Base-by-base conservation (phyloP, 2,329 filamentous ascomycete species). In the Penicillium hesseltinei region DNA sequence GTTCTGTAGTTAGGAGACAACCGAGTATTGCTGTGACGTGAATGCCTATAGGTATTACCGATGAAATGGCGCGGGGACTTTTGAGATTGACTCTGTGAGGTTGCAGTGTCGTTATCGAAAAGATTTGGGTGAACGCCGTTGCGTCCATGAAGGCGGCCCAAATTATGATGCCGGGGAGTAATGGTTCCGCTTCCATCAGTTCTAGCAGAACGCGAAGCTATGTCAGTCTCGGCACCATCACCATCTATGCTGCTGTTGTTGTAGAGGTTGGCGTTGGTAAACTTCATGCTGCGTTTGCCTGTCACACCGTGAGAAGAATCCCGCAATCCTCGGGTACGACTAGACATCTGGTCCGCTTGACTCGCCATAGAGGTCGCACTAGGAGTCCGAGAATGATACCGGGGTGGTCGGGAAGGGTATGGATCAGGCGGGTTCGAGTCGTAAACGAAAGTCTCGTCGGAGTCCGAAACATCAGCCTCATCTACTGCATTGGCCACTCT, bases 391-490 rank as follows among this genome's bases (percentile, higher is more conserved):
- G 93, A 97, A 76, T 97, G 93, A 74, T 93, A 91, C 60, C 92
- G 85, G 62, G 86, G 84, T 51, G 91, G 90, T 51, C 83, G 79
- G 40, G 70, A 63, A 31, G 82, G 76, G 56, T 73, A 80, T 25
- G 81, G 78, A 64, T 87, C 85, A 15, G 83, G 82, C 10, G 93
- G 94, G 69, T 99, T 99, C 27, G 94, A 97, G 75, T 99, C 94
- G 77, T 99, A 99, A 17, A 99, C 94, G 74, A 97, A 99, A 0
- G 94, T 97, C 75, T 97, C 94, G 69, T 97, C 94, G 1, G 93
- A 97, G 73, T 99, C 94, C 7, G 93, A 97, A 13, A 93, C 96
- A 73, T 97, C 90, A 44, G 91, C 92, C 74, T 97, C 92, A 72
- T 97, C 93, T 51, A 99, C 92, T 9, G 93, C 93, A 73, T 88